phyloP scores from a whole-genome alignment of 768 basidiomycete genomes.

The Pleurotus tuoliensis region DNA sequence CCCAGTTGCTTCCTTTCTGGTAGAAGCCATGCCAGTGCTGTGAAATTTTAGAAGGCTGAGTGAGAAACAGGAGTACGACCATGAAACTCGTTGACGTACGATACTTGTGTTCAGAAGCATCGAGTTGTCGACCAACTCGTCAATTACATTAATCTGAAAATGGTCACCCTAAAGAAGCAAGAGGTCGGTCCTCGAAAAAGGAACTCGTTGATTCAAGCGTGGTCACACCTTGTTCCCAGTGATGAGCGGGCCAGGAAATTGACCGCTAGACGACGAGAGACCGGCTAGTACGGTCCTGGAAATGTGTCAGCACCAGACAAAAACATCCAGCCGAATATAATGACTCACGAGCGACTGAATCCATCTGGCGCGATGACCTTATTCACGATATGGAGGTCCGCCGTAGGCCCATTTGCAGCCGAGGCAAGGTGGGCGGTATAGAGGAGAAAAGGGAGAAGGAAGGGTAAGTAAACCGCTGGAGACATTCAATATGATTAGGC shows the following conservation, averaged over 20 bases:
- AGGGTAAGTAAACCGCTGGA: neutral
- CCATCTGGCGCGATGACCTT: constrained; percentile 13
- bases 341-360: constrained; percentile 14
- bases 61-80: neutral
- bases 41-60: neutral
- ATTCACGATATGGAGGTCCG: constrained; percentile 10
- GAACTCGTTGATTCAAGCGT: too few relatives aligned
- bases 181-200: neutral
- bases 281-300: constrained; percentile 9
- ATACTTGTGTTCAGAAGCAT: constrained; percentile 39
- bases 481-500: too few relatives aligned
- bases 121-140: constrained; percentile 31
- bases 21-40: constrained; percentile 34
- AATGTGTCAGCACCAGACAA: neutral
- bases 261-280: constrained; percentile 12
- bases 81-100: constrained; percentile 19
- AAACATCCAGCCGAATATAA: neutral
- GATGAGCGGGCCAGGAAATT: constrained; percentile 30
- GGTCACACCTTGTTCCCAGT: constrained; percentile 27
- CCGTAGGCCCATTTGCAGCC: constrained; percentile 6
- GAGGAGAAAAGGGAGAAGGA: neutral
- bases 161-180: constrained; percentile 26
- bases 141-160: constrained; percentile 38
- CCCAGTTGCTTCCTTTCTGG: constrained; percentile 26
- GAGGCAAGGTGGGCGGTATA: neutral